These are phyloP conservation scores for Aspergillus spinulosporus DNA, from an alignment of 2,329 filamentous ascomycete genomes.

Conservation along the genomic window DNA sequence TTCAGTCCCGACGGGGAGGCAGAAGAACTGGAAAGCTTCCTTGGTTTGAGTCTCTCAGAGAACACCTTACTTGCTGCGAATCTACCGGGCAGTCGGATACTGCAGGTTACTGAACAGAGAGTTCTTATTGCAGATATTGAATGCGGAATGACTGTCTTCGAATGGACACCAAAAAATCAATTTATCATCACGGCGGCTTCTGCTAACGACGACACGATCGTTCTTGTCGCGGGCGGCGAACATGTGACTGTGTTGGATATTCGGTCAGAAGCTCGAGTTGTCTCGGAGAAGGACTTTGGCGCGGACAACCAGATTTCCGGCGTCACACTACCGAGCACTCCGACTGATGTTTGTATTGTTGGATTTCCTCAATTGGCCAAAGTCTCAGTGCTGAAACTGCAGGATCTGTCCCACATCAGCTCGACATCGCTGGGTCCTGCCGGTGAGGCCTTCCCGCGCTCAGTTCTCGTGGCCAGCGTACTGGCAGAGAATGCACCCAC, in stretches of 20 bases:
- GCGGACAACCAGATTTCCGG: constrained; percentile 79
- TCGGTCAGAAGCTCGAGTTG: constrained; percentile 56
- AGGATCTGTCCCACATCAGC: constrained; percentile 64
- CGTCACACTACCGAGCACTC: constrained; percentile 68
- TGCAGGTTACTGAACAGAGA: constrained; percentile 72
- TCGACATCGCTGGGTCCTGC: constrained; percentile 65
- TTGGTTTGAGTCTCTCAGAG: constrained; percentile 67
- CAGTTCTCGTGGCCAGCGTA: constrained; percentile 76
- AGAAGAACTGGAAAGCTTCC: constrained; percentile 79
- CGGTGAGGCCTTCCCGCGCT: constrained; percentile 76
- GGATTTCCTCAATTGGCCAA: constrained; percentile 86
- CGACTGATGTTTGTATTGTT: constrained; percentile 69
- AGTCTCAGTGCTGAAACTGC: constrained; percentile 71
- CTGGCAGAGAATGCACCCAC: constrained; percentile 68
- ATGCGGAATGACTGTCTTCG: constrained; percentile 46
- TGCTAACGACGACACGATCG: constrained; percentile 66
- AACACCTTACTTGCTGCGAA: constrained; percentile 72
- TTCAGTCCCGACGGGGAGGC: constrained; percentile 75
- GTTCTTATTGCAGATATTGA: constrained; percentile 63
- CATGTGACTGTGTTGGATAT: constrained; percentile 69
- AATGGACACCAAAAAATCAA: constrained; percentile 48
- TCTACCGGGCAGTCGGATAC: constrained; percentile 60
- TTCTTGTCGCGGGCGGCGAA: constrained; percentile 76
- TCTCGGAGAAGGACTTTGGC: constrained; percentile 61
- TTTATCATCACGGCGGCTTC: constrained; percentile 74